Conservation (phyloP, 116 monocot genomes). For the Trichopus zeylanicus region DNA sequence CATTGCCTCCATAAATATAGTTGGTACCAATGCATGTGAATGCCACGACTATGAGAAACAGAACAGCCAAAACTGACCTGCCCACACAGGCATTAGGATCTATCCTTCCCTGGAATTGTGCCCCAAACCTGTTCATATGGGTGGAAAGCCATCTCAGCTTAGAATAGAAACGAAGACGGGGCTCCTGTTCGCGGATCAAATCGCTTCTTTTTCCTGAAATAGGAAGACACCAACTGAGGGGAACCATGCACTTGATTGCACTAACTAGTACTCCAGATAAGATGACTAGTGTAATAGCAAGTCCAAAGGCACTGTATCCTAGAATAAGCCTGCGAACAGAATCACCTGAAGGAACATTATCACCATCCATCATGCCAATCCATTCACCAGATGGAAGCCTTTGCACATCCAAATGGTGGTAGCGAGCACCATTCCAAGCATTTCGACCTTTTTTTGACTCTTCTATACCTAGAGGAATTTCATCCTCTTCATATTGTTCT, state of each 20-base stretch:
- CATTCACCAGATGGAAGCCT: conserved; percentile 57
- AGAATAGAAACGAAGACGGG: conserved; percentile 14
- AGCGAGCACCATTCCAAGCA: conserved; percentile 80
- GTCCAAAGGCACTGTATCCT: conserved; percentile 46
- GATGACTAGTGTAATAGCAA: conserved; percentile 25
- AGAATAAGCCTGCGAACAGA: conserved; percentile 29
- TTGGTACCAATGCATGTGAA: conserved; percentile 53
- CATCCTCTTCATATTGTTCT: conserved; percentile 60
- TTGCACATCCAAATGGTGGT: conserved; percentile 84
- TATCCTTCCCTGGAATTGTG: conserved; percentile 42
- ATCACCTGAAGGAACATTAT: conserved; percentile 81
- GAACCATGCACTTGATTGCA: conserved; percentile 43
- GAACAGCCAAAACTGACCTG: conserved; percentile 15
- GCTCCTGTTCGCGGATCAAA: conserved; percentile 2
- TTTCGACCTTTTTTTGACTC: conserved; percentile 64
- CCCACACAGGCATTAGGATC: conserved; percentile 42
- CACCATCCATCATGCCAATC: conserved; percentile 85
- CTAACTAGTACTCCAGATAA: conserved; percentile 36
- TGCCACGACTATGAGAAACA: conserved; percentile 25
- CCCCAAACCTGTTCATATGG: conserved; percentile 25
- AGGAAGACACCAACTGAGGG: conserved; percentile 36
- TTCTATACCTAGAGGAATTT: conserved; percentile 51
- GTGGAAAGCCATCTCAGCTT: conserved; percentile 30
- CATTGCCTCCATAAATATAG: conserved; percentile 61
- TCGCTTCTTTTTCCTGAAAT: conserved; percentile 42